Percentiles rank a stretch among this genome's conserved stretches.
phyloP scores from a whole-genome alignment of 2,329 filamentous ascomycete genomes.

The Talaromyces rugulosus region DNA sequence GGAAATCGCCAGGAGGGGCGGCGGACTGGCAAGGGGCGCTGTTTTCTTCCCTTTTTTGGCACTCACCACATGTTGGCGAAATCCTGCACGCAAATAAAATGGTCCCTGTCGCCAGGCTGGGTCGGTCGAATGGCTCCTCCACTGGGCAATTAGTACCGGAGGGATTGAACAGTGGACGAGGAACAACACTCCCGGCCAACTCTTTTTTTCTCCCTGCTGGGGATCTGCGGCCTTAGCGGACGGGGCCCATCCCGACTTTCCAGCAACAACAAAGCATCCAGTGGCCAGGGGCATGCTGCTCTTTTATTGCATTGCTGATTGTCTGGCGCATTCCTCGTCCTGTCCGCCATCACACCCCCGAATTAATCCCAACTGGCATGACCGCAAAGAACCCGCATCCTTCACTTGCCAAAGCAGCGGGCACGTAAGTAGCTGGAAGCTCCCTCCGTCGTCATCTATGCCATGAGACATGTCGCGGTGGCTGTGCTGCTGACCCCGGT shows the following conservation, averaged over 20 bases:
- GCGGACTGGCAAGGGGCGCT: background rate
- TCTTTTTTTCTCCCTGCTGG: background rate
- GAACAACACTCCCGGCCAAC: background rate
- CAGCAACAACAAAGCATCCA: background rate
- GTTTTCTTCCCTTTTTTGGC: background rate
- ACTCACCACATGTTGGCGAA: background rate
- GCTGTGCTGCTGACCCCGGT: background rate
- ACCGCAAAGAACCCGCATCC: background rate
- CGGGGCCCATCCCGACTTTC: background rate
- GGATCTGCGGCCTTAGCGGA: background rate
- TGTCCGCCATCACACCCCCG: background rate
- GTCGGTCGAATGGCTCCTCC: background rate
- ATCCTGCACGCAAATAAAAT: background rate
- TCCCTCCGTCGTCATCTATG: background rate
- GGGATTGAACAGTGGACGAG: background rate
- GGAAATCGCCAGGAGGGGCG: background rate
- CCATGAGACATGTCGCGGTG: background rate
- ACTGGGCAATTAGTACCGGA: background rate
- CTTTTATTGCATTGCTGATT: background rate
- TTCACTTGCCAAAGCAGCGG: background rate
- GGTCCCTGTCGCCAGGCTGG: background rate
- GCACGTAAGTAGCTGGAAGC: background rate
- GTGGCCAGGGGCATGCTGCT: background rate
- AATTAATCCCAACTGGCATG: background rate
- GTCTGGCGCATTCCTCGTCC: background rate